Evolutionary conservation across 331 rosid species (phyloP).

Genomic region (Rhamnella rubrinervis): DNA sequence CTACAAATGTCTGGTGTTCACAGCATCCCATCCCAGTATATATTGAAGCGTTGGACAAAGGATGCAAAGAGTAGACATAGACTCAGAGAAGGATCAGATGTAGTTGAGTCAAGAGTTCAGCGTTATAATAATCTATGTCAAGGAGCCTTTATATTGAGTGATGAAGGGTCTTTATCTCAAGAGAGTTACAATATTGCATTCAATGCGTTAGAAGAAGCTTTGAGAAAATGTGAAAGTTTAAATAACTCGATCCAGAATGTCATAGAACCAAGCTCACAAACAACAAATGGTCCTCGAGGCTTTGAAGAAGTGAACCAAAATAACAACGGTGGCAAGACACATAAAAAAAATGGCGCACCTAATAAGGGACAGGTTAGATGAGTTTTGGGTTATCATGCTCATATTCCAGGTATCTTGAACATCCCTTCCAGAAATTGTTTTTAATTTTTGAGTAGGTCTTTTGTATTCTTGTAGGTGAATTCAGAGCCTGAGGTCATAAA

Average conservation of each 20-base stretch:
- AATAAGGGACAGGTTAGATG: conserved; percentile 43
- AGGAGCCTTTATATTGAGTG: conserved; percentile 47
- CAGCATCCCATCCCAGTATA: conserved; percentile 53
- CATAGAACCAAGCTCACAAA: conserved; percentile 29
- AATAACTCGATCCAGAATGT: conserved; percentile 33
- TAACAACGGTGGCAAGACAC: conserved; percentile 22
- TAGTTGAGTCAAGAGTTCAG: conserved; percentile 33
- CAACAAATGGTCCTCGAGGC: conserved; percentile 29
- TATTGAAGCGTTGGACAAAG: conserved; percentile 63
- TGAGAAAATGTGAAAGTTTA: conserved; percentile 51
- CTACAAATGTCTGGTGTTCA: conserved; percentile 58
- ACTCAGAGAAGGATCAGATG: conserved; percentile 18
- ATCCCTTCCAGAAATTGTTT: background rate
- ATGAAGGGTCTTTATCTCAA: conserved; percentile 57
- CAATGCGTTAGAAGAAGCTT: conserved; percentile 55
- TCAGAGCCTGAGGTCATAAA: conserved; percentile 35
- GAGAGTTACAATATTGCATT: conserved; percentile 47
- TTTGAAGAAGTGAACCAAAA: conserved; percentile 31
- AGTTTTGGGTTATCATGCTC: conserved; percentile 7
- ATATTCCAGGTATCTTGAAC: conserved; percentile 3
- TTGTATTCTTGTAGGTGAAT: conserved; percentile 32
- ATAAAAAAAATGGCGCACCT: conserved; percentile 25
- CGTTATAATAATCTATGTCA: conserved; percentile 46
- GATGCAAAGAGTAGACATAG: conserved; percentile 49
- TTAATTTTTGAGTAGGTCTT: conserved; percentile 6